Evolutionary conservation across 2,329 filamentous ascomycete species (phyloP).

Genomic region (Apiospora malaysiana): DNA sequence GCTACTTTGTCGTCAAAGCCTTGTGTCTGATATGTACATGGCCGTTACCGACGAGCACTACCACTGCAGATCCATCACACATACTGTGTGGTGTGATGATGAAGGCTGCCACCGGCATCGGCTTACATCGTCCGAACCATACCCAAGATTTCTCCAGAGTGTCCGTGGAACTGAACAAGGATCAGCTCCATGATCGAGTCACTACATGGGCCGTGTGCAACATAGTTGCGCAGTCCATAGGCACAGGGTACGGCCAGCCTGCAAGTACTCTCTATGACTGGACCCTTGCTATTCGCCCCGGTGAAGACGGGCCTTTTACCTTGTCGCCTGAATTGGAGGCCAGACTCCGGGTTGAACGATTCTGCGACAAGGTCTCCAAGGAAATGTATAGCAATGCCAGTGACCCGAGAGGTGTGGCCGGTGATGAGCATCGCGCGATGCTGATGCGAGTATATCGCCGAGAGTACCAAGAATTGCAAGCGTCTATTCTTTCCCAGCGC

Average conservation of each 20-base stretch:
- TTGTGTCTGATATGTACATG: slow-evolving; percentile 81
- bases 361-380: slow-evolving; percentile 78
- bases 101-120: slow-evolving; percentile 84
- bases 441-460: slow-evolving; percentile 70
- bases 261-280: slow-evolving; percentile 80
- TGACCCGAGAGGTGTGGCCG: slow-evolving; percentile 72
- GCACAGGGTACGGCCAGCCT: slow-evolving; percentile 84
- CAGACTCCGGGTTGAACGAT: slow-evolving; percentile 73
- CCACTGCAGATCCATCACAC: slow-evolving; percentile 80
- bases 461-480: slow-evolving; percentile 68
- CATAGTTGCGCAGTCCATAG: slow-evolving; percentile 80
- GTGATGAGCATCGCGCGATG: slow-evolving; percentile 70
- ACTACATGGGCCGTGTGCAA: slow-evolving; percentile 87
- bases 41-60: slow-evolving; percentile 83
- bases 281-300: slow-evolving; percentile 68
- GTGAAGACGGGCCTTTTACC: slow-evolving; percentile 64
- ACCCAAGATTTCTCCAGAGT: slow-evolving; percentile 84
- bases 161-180: slow-evolving; percentile 75
- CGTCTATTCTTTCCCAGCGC: slow-evolving; percentile 63
- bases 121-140: slow-evolving; percentile 79
- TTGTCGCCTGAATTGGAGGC: slow-evolving; percentile 69
- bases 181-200: slow-evolving; percentile 79
- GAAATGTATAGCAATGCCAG: slow-evolving; percentile 81
- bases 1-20: slow-evolving; percentile 81
- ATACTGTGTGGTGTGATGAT: slow-evolving; percentile 85